Percentiles rank a stretch among this genome's conserved stretches.
Evolutionary conservation across 768 basidiomycete genomes (phyloP).

Genomic region (Mycena pura): DNA sequence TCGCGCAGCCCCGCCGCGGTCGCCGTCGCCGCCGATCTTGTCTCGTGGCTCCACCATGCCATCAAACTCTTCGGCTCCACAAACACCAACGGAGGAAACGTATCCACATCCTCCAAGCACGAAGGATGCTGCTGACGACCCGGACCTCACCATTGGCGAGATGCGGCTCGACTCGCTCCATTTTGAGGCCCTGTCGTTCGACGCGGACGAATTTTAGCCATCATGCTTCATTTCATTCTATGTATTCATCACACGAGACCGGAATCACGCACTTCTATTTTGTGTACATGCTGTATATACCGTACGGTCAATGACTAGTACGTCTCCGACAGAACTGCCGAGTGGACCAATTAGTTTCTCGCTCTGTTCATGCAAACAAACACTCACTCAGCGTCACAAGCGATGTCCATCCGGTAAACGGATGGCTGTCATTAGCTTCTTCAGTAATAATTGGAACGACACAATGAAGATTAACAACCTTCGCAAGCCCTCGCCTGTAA

Average conservation of each 20-base stretch:
- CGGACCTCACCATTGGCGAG: conserved; percentile 37
- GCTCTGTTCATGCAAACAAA: neutral
- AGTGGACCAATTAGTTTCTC: neutral
- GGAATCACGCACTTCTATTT: conserved; percentile 21
- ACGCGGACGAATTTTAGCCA: conserved; percentile 59
- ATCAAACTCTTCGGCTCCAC: conserved; percentile 39
- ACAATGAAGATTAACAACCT: conserved; percentile 56
- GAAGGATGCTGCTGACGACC: conserved; percentile 30
- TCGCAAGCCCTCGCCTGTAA: conserved; percentile 82
- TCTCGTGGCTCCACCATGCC: conserved; percentile 33
- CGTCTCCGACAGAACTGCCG: conserved; percentile 38
- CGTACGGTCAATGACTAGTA: conserved; percentile 28
- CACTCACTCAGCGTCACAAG: conserved; percentile 83
- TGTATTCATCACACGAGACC: conserved; percentile 8
- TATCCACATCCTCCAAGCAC: conserved; percentile 21
- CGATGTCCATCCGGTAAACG: conserved; percentile 98
- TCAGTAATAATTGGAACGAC: conserved; percentile 7
- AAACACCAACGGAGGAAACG: conserved; percentile 40
- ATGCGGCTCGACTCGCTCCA: conserved; percentile 76
- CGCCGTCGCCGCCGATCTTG: conserved; percentile 24
- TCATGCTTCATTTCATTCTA: conserved; percentile 4
- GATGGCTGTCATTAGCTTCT: conserved; percentile 69
- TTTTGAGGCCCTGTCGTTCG: conserved; percentile 75
- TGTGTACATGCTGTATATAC: conserved; percentile 24
- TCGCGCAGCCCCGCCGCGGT: conserved; percentile 14